Percentiles rank a stretch among this genome's conserved stretches.
Evolutionary conservation across 345 rosid genomes (phyloP).

Genomic region (Melaleuca alternifolia): DNA sequence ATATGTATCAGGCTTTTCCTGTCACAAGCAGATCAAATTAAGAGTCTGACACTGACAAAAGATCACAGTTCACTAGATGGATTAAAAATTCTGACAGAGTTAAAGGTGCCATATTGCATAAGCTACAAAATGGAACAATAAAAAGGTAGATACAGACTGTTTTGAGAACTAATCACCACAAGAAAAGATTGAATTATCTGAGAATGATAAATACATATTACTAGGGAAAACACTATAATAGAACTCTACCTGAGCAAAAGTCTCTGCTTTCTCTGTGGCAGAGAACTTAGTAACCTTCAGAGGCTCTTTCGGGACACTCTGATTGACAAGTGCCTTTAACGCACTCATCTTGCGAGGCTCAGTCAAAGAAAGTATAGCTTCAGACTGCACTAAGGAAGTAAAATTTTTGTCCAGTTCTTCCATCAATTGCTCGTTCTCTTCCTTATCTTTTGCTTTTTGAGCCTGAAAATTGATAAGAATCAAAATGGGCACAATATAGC

Average conservation of each 20-base stretch:
- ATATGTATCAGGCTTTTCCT: slow-evolving; percentile 52
- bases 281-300: slow-evolving; percentile 16
- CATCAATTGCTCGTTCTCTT: slow-evolving; percentile 68
- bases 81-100: not conserved
- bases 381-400: slow-evolving; percentile 52
- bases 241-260: slow-evolving; percentile 27
- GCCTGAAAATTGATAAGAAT: slow-evolving; percentile 33
- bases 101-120: not conserved
- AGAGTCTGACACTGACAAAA: not conserved
- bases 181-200: not conserved
- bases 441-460: slow-evolving; percentile 78
- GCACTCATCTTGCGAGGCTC: slow-evolving; percentile 59
- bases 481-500: not conserved
- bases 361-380: slow-evolving; percentile 44
- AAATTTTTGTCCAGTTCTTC: slow-evolving; percentile 72
- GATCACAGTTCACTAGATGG: not conserved
- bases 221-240: not conserved
- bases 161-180: not conserved
- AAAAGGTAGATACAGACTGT: not conserved
- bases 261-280: slow-evolving; percentile 9
- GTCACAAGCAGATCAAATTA: not conserved
- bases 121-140: not conserved
- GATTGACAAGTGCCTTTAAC: slow-evolving; percentile 39
- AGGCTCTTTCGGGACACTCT: slow-evolving; percentile 23
- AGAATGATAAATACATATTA: not conserved